These are phyloP conservation scores for Microcyclosporella mali DNA, from an alignment of 2,329 filamentous ascomycete genomes.

Conservation along the genomic window DNA sequence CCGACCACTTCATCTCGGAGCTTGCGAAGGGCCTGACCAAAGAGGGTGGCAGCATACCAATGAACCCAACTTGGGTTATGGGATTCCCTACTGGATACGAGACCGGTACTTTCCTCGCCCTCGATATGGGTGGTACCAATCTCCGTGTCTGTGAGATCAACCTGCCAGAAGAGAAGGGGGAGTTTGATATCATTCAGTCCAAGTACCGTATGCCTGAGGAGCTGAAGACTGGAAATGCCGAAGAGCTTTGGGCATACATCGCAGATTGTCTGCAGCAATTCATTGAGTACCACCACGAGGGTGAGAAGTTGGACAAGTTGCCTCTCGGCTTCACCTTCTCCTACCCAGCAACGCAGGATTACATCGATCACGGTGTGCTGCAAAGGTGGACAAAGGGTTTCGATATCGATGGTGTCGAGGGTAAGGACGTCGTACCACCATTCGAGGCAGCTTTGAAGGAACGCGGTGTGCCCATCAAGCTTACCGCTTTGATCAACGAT, in stretches of 20 bases:
- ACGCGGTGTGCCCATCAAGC: constrained; percentile 81
- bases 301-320: constrained; percentile 57
- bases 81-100: constrained; percentile 80
- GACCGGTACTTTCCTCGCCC: constrained; percentile 76
- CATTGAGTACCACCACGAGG: constrained; percentile 74
- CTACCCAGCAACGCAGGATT: constrained; percentile 87
- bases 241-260: constrained; percentile 92
- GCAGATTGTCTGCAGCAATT: constrained; percentile 89
- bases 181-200: constrained; percentile 91
- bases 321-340: constrained; percentile 94
- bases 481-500: constrained; percentile 92
- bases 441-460: constrained; percentile 71
- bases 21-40: constrained; percentile 81
- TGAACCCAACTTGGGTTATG: constrained; percentile 98
- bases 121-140: constrained; percentile 97
- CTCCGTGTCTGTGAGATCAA: constrained; percentile 90
- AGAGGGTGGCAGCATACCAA: constrained; percentile 89
- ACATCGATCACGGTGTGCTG: constrained; percentile 85
- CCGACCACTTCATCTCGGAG: constrained; percentile 81
- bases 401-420: constrained; percentile 87
- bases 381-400: constrained; percentile 98
- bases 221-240: constrained; percentile 74
- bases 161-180: constrained; percentile 76
- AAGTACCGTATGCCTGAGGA: constrained; percentile 94
- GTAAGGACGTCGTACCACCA: constrained; percentile 81